phyloP scores from a whole-genome alignment of 805 yeast species.

The Sugiyamaella marilandica region DNA sequence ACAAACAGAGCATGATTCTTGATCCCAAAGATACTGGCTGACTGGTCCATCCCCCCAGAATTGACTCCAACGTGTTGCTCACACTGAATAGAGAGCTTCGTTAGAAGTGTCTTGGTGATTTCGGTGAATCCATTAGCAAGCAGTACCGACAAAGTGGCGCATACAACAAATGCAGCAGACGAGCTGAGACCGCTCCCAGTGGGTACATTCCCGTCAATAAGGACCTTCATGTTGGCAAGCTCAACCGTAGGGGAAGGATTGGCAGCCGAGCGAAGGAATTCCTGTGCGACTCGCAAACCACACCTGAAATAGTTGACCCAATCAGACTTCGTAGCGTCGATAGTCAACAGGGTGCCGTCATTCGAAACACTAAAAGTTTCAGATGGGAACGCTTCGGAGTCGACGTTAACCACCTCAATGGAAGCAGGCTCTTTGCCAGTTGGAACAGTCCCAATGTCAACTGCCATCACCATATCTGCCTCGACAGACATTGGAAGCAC shows the following conservation, averaged over 20 bases:
- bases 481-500: slow-evolving; percentile 73
- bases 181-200: slow-evolving; percentile 69
- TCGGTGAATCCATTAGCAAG: slow-evolving; percentile 44
- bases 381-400: slow-evolving; percentile 24
- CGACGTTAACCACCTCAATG: slow-evolving; percentile 33
- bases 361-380: slow-evolving; percentile 13
- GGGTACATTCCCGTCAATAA: slow-evolving; percentile 62
- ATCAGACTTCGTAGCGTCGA: slow-evolving; percentile 46
- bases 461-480: slow-evolving; percentile 53
- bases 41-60: slow-evolving; percentile 78
- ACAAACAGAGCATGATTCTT: slow-evolving; percentile 53
- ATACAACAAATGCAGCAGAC: slow-evolving; percentile 67
- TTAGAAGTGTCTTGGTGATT: slow-evolving; percentile 49
- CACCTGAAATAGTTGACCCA: slow-evolving; percentile 72
- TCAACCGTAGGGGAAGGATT: slow-evolving; percentile 10
- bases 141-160: slow-evolving; percentile 55
- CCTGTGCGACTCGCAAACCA: slow-evolving; percentile 56
- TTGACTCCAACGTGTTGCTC: slow-evolving; percentile 72
- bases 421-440: slow-evolving; percentile 23
- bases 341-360: slow-evolving; percentile 31
- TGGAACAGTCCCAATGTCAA: slow-evolving; percentile 23
- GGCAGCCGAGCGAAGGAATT: slow-evolving; percentile 37
- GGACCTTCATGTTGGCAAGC: slow-evolving; percentile 47
- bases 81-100: slow-evolving; percentile 56
- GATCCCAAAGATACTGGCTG: slow-evolving; percentile 65